Percentiles rank a stretch among this genome's conserved stretches.
phyloP scores from a whole-genome alignment of 1,284 basidiomycete species.

The Heterobasidion irregulare region DNA sequence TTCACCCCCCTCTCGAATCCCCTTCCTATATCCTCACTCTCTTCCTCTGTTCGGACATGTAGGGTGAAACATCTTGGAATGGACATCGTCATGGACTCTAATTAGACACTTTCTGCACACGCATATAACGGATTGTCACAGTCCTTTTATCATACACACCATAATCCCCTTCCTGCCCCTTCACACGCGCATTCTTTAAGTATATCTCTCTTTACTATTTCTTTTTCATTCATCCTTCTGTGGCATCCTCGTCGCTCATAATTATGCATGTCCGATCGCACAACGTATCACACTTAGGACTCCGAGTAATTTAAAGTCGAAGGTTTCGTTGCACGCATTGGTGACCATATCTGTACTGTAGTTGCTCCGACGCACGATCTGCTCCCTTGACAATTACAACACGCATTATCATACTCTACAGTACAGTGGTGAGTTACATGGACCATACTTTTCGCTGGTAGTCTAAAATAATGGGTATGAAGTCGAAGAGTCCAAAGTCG shows the following conservation, averaged over 20 bases:
- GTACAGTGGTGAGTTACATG: neutral
- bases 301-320: neutral
- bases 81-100: neutral
- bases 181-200: neutral
- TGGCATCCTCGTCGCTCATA: too few species aligned
- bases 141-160: neutral
- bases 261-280: too few species aligned
- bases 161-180: neutral
- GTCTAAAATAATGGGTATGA: constrained; percentile 78
- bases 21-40: too few species aligned
- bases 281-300: neutral
- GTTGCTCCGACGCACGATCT: too few species aligned
- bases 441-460: constrained; percentile 77
- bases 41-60: neutral
- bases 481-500: constrained; percentile 83
- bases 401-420: neutral
- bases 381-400: neutral
- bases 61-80: neutral
- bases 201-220: neutral
- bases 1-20: too few species aligned
- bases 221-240: neutral
- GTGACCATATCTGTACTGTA: too few species aligned
- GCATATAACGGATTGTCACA: neutral
- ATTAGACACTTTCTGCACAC: neutral
- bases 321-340: too few species aligned